Percentiles rank a stretch among this genome's conserved stretches.
These are phyloP conservation scores for Cercophora sp. DNA, from an alignment of 495 filamentous ascomycete species.

Conservation along the genomic window DNA sequence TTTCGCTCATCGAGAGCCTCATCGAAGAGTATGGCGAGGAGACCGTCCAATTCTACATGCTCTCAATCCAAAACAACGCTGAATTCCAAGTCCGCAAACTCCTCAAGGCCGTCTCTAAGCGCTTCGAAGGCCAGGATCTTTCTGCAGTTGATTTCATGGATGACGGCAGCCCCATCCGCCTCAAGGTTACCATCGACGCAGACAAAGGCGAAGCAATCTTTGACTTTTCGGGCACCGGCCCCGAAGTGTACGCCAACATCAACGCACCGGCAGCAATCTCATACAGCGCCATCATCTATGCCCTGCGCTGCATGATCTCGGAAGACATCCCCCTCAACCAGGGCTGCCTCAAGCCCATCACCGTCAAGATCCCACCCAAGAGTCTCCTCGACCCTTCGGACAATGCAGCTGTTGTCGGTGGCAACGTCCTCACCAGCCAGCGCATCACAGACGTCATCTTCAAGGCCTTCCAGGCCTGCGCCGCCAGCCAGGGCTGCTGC, in stretches of 20 bases:
- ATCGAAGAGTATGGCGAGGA: slow-evolving; percentile 88
- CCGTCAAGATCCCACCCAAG: slow-evolving; percentile 75
- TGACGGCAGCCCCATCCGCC: slow-evolving; percentile 80
- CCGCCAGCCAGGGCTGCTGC: slow-evolving; percentile 86
- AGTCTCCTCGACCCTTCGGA: slow-evolving; percentile 83
- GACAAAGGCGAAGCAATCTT: slow-evolving; percentile 83
- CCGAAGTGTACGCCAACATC: slow-evolving; percentile 90
- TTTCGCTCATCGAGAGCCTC: slow-evolving; percentile 77
- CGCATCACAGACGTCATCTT: slow-evolving; percentile 93
- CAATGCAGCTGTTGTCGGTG: slow-evolving; percentile 88
- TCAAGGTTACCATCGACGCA: slow-evolving; percentile 80
- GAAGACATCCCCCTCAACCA: slow-evolving; percentile 96
- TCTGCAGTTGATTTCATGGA: slow-evolving; percentile 85
- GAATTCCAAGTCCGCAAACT: slow-evolving; percentile 80
- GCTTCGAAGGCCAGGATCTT: slow-evolving; percentile 74
- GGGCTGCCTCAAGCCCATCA: slow-evolving; percentile 85
- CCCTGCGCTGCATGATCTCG: slow-evolving; percentile 84
- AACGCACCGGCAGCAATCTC: slow-evolving; percentile 95
- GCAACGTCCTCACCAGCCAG: slow-evolving; percentile 88
- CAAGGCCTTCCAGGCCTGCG: slow-evolving; percentile 83
- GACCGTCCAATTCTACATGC: slow-evolving; percentile 95
- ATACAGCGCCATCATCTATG: slow-evolving; percentile 95
- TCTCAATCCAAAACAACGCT: slow-evolving; percentile 87
- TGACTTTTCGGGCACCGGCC: slow-evolving; percentile 86
- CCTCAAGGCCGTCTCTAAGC: slow-evolving; percentile 71